Percentiles rank a stretch among this genome's conserved stretches.
phyloP scores from a whole-genome alignment of 1,284 basidiomycete species.

The Blastosporella zonata region DNA sequence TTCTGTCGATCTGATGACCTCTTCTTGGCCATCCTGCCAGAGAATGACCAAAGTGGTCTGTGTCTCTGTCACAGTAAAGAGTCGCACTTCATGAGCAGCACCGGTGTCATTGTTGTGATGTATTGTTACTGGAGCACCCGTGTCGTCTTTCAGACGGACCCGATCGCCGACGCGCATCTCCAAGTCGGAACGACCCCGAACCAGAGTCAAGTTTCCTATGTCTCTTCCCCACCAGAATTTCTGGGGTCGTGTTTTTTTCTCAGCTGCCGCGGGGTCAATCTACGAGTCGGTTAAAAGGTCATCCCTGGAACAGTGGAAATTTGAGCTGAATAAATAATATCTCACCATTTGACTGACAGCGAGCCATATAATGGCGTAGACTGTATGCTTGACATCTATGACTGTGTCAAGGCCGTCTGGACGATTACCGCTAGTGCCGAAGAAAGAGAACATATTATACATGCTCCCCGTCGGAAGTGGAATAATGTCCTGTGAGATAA shows the following conservation, averaged over 20 bases:
- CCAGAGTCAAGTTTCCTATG: conserved; percentile 62
- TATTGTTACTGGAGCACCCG: conserved; percentile 46
- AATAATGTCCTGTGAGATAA: conserved; percentile 55
- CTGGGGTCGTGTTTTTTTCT: conserved; percentile 61
- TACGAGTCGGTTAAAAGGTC: conserved; percentile 27
- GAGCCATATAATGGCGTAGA: conserved; percentile 84
- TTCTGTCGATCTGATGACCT: conserved; percentile 57
- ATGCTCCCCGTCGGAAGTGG: conserved; percentile 48
- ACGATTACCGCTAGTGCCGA: conserved; percentile 41
- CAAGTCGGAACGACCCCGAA: conserved; percentile 59
- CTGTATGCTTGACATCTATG: conserved; percentile 73
- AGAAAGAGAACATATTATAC: conserved; percentile 45
- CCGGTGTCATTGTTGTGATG: conserved; percentile 53
- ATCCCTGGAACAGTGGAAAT: background rate
- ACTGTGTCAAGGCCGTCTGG: conserved; percentile 56
- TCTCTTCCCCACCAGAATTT: conserved; percentile 74
- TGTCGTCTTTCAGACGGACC: conserved; percentile 49
- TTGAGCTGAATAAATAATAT: conserved; percentile 11
- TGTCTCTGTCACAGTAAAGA: conserved; percentile 68
- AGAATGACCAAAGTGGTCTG: conserved; percentile 69
- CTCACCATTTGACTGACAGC: conserved; percentile 84
- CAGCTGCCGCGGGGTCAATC: conserved; percentile 57
- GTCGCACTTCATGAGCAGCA: conserved; percentile 48
- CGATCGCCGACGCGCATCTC: conserved; percentile 71
- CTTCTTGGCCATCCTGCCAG: conserved; percentile 84